A percentile compares a stretch with the other conserved stretches of the same genome.
Conservation (phyloP, 345 rosid species). For the Cardiospermum halicacabum region DNA sequence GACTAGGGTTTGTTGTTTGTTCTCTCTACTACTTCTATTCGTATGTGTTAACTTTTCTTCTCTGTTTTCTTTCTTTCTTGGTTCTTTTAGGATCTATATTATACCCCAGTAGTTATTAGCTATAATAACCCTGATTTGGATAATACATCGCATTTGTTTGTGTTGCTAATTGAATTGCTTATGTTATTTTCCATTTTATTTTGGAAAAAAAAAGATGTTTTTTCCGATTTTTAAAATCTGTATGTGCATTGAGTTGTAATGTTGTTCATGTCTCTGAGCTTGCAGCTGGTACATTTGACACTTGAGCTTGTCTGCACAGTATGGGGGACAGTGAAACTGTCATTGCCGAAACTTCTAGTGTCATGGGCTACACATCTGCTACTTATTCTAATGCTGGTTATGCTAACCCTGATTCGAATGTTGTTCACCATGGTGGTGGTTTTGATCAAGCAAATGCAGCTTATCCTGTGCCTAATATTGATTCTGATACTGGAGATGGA, state of each 20-base stretch:
- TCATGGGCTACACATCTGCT: slow-evolving; percentile 30
- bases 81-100: not conserved
- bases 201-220: too few relatives aligned
- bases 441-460: slow-evolving; percentile 22
- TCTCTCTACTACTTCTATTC: not conserved
- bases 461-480: slow-evolving; percentile 12
- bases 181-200: too few relatives aligned
- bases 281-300: slow-evolving; percentile 25
- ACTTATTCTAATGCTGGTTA: slow-evolving; percentile 26
- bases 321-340: slow-evolving; percentile 73
- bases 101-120: not conserved
- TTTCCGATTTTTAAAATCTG: not conserved
- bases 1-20: slow-evolving; percentile 9
- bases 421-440: slow-evolving; percentile 17
- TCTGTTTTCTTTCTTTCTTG: not conserved
- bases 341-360: slow-evolving; percentile 41
- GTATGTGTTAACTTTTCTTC: not conserved
- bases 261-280: not conserved
- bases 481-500: slow-evolving; percentile 14
- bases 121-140: too few relatives aligned
- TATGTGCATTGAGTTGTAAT: not conserved
- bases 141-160: too few relatives aligned
- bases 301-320: slow-evolving; percentile 6
- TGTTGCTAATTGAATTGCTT: too few relatives aligned
- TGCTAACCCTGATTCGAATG: slow-evolving; percentile 18